Evolutionary conservation across 1,284 basidiomycete species (phyloP), one percentile per base, ranked within the genome.

Genomic region (Trichosporon coremiiforme): DNA sequence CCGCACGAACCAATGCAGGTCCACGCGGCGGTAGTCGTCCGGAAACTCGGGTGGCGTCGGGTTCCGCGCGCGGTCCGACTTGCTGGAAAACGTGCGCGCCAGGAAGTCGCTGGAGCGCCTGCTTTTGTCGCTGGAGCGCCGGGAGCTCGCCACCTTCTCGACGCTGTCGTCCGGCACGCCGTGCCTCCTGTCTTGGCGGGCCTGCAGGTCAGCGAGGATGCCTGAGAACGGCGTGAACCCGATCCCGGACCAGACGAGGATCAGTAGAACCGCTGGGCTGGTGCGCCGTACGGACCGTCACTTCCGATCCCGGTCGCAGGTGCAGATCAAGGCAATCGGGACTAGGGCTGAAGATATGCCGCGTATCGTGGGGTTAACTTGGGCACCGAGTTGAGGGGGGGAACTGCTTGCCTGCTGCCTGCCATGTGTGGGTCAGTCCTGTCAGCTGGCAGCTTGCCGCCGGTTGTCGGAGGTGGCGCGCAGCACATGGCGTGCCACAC

Each of bases 1-100:
- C 10, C 77, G 74, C n/a, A 75, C 76, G 53, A 76, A 71, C 76
- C 77, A 78, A 72, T 78, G 77, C 65, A 78, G 70, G 67, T 78
- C 77, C 4, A 76, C 71, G 5, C 77, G 75, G 2, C 72, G 69
- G 68, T 78, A 78, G 66, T 78, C 75, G 29, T 38, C 25, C 29
- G 63, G 66, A 47, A 66, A 66, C 57, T 66, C 64, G 0, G 35
- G n/a, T 0, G 70, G 66, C 0, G 45, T 47, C 8, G 25, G 41
- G 65, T 71, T 71, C 7, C 70, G 66, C 57, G 41, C 35, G 41
- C 38, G 15, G 50, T 25, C 36, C 22, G 20, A 45, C 41, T n/a
- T 45, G 31, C 45, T 38, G 15, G 25, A 25, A 25, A 50, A n/a
- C 47, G 53, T 17, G 64, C 22, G 38, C 67, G 65, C 7, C 35